Conservation (phyloP, 306 rosid species). For the Malus asiatica region DNA sequence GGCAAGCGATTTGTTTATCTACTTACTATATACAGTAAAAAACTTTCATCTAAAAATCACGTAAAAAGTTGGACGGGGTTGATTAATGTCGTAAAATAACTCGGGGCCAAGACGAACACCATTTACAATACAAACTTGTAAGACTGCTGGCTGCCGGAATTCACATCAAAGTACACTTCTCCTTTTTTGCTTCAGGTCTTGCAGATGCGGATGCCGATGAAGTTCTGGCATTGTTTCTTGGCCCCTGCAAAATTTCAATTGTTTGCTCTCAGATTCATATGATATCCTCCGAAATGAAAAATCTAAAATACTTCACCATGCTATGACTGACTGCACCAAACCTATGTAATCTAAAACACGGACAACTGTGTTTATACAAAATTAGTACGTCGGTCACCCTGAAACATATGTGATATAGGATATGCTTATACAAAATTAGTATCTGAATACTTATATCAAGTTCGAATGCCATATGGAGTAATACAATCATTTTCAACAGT, state of each 20-base stretch:
- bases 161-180: constrained; percentile 88
- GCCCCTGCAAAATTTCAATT: constrained; percentile 43
- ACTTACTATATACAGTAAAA: constrained; percentile 44
- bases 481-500: background rate
- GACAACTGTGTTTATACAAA: background rate
- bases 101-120: constrained; percentile 20
- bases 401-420: background rate
- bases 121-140: constrained; percentile 38
- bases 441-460: background rate
- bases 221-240: constrained; percentile 44
- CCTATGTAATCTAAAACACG: background rate
- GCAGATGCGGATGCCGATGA: constrained; percentile 36
- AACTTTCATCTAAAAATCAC: constrained; percentile 32
- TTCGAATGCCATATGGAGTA: background rate
- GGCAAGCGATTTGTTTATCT: background rate
- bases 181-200: constrained; percentile 73
- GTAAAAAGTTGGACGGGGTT: constrained; percentile 21
- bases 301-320: background rate
- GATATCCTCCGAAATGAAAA: background rate
- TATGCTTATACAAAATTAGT: background rate
- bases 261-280: background rate
- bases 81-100: constrained; percentile 16
- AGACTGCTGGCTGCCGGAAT: constrained; percentile 7
- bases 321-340: background rate
- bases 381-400: background rate